Evolutionary conservation across 495 filamentous ascomycete genomes (phyloP), one percentile per base, ranked within the genome.

Genomic region (Neurospora tetrasperma): DNA sequence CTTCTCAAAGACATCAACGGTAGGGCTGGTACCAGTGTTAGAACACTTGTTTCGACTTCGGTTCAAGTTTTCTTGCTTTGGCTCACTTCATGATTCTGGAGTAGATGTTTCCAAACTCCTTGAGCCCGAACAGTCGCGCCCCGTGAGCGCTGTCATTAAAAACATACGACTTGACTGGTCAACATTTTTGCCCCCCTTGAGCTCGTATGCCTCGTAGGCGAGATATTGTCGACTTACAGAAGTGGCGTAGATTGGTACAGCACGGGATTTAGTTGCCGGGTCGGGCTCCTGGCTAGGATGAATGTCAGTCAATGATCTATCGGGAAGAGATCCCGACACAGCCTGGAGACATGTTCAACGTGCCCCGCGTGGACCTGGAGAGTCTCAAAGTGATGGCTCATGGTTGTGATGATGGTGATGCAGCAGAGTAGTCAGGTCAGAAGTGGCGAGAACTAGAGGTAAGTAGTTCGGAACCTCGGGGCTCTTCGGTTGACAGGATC

Each of bases 21-120:
- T 99, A 3, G 96, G 96, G 92, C 94, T 80, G 74, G 70, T 4
- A 66, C 27, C 14, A 35, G 54, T 35, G 54, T 66, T 66, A 66
- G 54, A 18, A 27, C 11, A 66, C 14, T 66, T 66, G 2, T 38
- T 66, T 66, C 54, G 54, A 14, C 11, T 18, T 42, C 5, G 46
- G 23, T 48, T 23, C 31, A 39, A 18, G 27, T 18, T 66, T 6
- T 35, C 54, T 66, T 35, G 27, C 5, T 66, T 35, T 18, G 27
- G 80, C 85, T 77, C 71, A 88, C 86, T 99, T 99, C 94, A 96
- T 97, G 76, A 99, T 96, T 72, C 96, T 91, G 78, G 91, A 94
- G 86, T 99, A 99, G 84, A 99, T 98, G 83, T 99, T 98, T 80
- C 95, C 96, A 80, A 96, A 95, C 82, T 98, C 95, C 81, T 98